Evolutionary conservation across 352 stramenopile species (phyloP).

Genomic region (Pythium oligandrum): DNA sequence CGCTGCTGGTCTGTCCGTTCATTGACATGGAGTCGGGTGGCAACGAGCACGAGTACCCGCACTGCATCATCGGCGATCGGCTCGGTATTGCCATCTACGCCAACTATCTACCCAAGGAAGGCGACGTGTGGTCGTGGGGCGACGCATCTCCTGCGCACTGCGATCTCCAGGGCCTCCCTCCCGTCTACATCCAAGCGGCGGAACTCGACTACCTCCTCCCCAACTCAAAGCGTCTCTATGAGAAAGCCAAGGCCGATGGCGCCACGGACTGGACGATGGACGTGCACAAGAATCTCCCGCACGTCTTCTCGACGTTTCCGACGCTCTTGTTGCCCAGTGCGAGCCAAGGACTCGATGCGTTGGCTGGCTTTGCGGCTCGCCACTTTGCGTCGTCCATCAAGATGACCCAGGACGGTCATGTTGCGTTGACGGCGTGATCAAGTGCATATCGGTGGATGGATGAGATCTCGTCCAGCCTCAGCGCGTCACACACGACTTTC

Average conservation of each 20-base stretch:
- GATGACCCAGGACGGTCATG: too few species aligned
- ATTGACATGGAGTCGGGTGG: constrained; percentile 18
- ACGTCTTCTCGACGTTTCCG: constrained; percentile 38
- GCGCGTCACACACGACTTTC: too few species aligned
- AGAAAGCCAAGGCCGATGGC: constrained; percentile 33
- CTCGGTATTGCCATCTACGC: neutral
- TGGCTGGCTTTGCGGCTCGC: constrained; percentile 23
- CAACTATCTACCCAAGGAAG: constrained; percentile 8
- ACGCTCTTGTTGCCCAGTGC: constrained; percentile 32
- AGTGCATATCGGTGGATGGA: too few species aligned
- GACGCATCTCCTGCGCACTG: constrained; percentile 40
- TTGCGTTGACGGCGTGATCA: too few species aligned
- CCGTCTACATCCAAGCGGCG: constrained; percentile 39
- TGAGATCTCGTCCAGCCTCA: too few species aligned
- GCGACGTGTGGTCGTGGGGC: constrained; percentile 26
- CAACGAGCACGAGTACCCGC: constrained; percentile 12
- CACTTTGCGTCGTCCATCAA: constrained; percentile 2
- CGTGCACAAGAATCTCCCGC: constrained; percentile 30
- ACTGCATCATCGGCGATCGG: constrained; percentile 29
- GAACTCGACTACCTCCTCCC: constrained; percentile 36
- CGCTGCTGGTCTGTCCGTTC: constrained; percentile 27
- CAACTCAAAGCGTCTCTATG: constrained; percentile 23
- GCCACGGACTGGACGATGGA: constrained; percentile 39
- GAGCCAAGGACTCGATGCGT: constrained; percentile 21
- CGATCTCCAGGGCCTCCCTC: constrained; percentile 30